Base-by-base conservation (phyloP, 805 yeast species). In the Cyberlindnera xishuangbannaensis region DNA sequence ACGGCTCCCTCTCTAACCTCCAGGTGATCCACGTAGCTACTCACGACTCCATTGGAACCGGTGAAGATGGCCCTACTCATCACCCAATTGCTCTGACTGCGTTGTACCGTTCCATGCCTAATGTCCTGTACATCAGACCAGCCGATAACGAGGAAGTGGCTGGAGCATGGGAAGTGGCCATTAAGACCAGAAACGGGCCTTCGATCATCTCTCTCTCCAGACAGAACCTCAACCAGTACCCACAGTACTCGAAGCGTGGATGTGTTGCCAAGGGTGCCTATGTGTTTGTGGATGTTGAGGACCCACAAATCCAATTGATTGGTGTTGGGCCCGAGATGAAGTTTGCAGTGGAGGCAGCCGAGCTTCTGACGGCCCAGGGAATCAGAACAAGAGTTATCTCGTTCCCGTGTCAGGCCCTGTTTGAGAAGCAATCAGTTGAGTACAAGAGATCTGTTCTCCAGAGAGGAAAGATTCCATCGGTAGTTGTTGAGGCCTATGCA, bases 211-310 rank as follows among this genome's bases (percentile, higher is more conserved):
- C 90, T 45, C 67, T 83, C 48, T 72, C 88, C 40, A 80, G 92
- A 79, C 92, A 83, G 64, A 78, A 78, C 75, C 67, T 83, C 58
- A 86, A 96, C 41, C 97, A 90, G 67, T 78, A 90, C 56, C 90
- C 78, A 61, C 95, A 95, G 55, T 85, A 96, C 34, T 65, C 88
- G 33, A 73, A 86, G 8, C 40, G 58, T 47, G 96, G 85, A 71
- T 80, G 80, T 65, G 97, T 97, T 38, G 44, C 76, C 40, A 85
- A 82, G 71, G 97, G 98, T 77, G 98, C 94, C 61, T 90, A 90
- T 74, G 74, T 83, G 47, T 61, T 82, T 48, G 59, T 71, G 36
- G 71, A 70, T 41, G 78, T 68, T 43, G 78, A 69, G 37, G 53
- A 66, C 41, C 75, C 87, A 26, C 83, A 83, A 50, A 58, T 90